Conservation (phyloP, 2,329 filamentous ascomycete genomes). For the Xylaria sp. region DNA sequence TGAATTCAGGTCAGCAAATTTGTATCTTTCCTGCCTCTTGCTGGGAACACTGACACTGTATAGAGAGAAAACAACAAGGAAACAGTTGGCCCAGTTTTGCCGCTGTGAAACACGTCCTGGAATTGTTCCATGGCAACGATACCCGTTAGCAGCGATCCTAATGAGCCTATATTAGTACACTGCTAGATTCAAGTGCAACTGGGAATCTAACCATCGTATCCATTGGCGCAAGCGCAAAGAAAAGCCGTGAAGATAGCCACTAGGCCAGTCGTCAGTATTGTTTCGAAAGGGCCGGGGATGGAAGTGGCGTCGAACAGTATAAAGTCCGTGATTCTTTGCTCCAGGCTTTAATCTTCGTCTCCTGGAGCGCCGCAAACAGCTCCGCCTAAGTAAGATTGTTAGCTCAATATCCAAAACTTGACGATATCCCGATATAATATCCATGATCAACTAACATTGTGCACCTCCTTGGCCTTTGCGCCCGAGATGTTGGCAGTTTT, state of each 20-base stretch:
- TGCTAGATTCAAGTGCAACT: not conserved
- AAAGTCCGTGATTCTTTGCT: slow-evolving; percentile 55
- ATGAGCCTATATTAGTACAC: slow-evolving; percentile 27
- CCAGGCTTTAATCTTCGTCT: slow-evolving; percentile 56
- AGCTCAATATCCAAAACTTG: not conserved
- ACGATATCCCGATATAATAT: not conserved
- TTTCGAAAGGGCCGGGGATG: not conserved
- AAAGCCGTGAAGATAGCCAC: slow-evolving; percentile 58
- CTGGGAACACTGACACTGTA: slow-evolving; percentile 55
- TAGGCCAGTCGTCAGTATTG: slow-evolving; percentile 35
- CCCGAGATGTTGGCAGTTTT: slow-evolving; percentile 47
- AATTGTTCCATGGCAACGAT: slow-evolving; percentile 59
- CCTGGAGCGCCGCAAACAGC: slow-evolving; percentile 58
- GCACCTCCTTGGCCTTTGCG: slow-evolving; percentile 54
- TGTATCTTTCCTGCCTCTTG: not conserved
- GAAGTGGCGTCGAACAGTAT: slow-evolving; percentile 49
- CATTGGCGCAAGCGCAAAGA: slow-evolving; percentile 60
- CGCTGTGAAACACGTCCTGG: slow-evolving; percentile 52
- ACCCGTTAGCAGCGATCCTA: slow-evolving; percentile 57
- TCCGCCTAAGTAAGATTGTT: slow-evolving; percentile 53
- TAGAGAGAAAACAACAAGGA: slow-evolving; percentile 60
- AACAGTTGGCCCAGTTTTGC: slow-evolving; percentile 53
- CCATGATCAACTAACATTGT: slow-evolving; percentile 49
- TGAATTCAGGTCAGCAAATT: slow-evolving; percentile 16
- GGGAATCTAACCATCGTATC: slow-evolving; percentile 55